Evolutionary conservation across 202 grass and related monocot genomes (phyloP), one percentile per base, ranked within the genome.

Genomic region (Panicum virgatum): DNA sequence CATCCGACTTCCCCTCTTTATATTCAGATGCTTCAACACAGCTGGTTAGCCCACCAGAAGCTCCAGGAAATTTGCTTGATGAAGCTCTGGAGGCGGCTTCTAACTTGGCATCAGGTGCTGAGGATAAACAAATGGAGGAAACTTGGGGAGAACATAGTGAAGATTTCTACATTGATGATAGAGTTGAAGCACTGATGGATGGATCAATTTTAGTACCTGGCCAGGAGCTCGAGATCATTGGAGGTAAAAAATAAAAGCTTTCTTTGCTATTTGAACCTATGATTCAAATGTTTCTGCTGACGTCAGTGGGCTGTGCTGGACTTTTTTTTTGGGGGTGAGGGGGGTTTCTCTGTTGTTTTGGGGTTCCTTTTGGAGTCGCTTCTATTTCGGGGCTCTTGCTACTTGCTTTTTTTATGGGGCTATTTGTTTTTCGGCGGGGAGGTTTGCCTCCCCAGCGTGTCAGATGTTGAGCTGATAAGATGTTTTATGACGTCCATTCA

Each of bases 131-230:
- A 62, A 53, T 77, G 52, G 88, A 87, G 61, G 87, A 78, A 72
- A 63, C 81, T 78, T 81, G 80, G 78, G 82, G 77, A 74, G 57
- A 76, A 85, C 52, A 83, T 38, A 77, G 85, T 69, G 91, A 91
- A 71, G 89, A 94, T 87, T 93, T 92, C 85, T 80, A 88, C 64
- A 99, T 99, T 76, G 91, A 92, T 69, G 68, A 88, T 56, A 96
- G 96, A 60, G 85, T 99, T 81, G 85, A 89, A 38, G 87, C 87
- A 76, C 78, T 99, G 59, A 76, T 99, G 93, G 75, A 85, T 87
- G 92, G 93, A 47, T 85, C 80, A 54, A 83, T 65, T 82, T 68
- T 99, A 60, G 72, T 86, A 76, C 89, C 81, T 64, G 96, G 92
- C 52, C 86, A 79, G 62, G 96, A 99, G 87, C 91, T 99, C 62